Conservation (phyloP, 495 filamentous ascomycete species). For the Talaromyces ruber region DNA sequence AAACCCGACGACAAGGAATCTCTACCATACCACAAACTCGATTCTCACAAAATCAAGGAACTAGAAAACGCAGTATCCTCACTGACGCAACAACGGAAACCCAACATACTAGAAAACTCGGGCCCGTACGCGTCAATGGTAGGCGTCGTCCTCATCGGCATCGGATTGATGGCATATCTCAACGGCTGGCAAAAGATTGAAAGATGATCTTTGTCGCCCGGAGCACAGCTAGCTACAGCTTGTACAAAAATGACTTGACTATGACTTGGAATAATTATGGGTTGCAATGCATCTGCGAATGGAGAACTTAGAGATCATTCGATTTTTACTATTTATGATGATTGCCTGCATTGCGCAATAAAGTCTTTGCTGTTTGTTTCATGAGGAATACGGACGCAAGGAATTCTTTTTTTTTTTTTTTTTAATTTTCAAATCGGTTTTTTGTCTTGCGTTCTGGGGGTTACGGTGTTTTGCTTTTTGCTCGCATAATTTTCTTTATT, state of each 20-base stretch:
- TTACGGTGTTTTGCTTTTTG: neutral
- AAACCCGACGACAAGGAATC: conserved; percentile 9
- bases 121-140: conserved; percentile 82
- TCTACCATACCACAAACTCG: conserved; percentile 3
- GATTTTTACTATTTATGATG: conserved; percentile 30
- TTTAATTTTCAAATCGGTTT: conserved; percentile 12
- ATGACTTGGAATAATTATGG: neutral
- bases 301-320: conserved; percentile 10
- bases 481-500: conserved; percentile 9
- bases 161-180: conserved; percentile 89
- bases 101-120: conserved; percentile 48
- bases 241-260: conserved; percentile 3
- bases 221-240: conserved; percentile 11
- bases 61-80: conserved; percentile 30
- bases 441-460: conserved; percentile 11
- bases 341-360: conserved; percentile 6
- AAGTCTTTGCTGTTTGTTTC: neutral
- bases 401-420: conserved; percentile 2
- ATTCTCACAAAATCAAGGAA: conserved; percentile 18
- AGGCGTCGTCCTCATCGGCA: conserved; percentile 80
- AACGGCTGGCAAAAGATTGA: conserved; percentile 77
- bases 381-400: conserved; percentile 12
- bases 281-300: conserved; percentile 2
- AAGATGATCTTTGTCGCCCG: conserved; percentile 31
- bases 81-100: conserved; percentile 29